A percentile compares a stretch with the other conserved stretches of the same genome.
phyloP scores from a whole-genome alignment of 2,329 filamentous ascomycete species.

The Fusarium newnesense region DNA sequence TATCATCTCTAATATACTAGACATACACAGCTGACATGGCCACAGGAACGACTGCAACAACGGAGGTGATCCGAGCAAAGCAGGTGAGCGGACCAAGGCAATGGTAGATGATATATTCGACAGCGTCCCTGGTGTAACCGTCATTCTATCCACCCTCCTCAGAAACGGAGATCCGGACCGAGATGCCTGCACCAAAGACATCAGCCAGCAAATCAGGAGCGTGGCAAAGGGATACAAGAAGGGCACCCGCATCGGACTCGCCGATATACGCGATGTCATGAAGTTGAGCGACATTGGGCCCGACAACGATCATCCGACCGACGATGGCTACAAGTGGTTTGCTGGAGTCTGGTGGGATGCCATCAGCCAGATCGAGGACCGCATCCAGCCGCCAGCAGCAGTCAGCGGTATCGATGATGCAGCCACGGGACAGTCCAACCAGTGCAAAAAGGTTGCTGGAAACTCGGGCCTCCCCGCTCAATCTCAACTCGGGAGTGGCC shows the following conservation, averaged over 20 bases:
- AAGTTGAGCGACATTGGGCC: background rate
- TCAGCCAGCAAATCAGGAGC: background rate
- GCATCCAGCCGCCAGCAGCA: background rate
- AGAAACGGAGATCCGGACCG: background rate
- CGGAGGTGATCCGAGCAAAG: background rate
- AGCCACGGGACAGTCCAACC: background rate
- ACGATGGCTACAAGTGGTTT: background rate
- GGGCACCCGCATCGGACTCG: background rate
- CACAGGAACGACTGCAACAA: background rate
- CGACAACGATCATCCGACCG: background rate
- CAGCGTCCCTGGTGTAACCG: background rate
- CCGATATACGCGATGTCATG: background rate
- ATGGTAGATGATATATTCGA: background rate
- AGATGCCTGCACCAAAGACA: background rate
- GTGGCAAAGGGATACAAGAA: background rate
- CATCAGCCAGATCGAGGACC: background rate
- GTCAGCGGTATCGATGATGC: background rate
- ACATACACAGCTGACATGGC: too few relatives aligned
- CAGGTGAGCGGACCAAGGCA: background rate
- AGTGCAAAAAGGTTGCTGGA: background rate
- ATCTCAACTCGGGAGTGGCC: background rate
- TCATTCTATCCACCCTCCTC: background rate
- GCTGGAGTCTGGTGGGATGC: slow-evolving; percentile 4
- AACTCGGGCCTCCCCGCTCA: background rate
- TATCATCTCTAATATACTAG: too few relatives aligned